A percentile compares a stretch with the other conserved stretches of the same genome.
Evolutionary conservation across 495 filamentous ascomycete species (phyloP).

Genomic region (Hypoxylon lienhwacheense): DNA sequence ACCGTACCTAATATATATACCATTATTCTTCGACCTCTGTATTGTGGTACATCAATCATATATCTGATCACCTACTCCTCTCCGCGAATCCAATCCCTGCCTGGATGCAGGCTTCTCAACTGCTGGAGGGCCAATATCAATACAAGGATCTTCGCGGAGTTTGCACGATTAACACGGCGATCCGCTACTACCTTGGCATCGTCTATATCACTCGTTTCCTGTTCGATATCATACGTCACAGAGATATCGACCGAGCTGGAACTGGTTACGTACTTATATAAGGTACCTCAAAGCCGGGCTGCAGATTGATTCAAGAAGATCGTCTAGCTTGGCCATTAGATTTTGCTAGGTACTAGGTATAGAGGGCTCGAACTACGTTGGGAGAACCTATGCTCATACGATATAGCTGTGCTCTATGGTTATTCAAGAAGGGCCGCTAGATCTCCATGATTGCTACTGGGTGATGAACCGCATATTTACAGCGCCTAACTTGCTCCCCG

Average conservation of each 20-base stretch:
- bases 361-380: background rate
- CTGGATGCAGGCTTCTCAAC: constrained; percentile 5
- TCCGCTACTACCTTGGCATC: constrained; percentile 13
- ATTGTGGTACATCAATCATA: constrained; percentile 1
- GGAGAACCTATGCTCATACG: background rate
- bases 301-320: background rate
- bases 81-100: constrained; percentile 14
- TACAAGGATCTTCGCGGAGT: constrained; percentile 14
- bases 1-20: no score
- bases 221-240: constrained; percentile 12
- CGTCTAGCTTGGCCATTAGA: background rate
- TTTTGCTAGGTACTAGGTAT: no score
- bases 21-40: constrained; percentile 6
- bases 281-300: background rate
- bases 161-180: constrained; percentile 1
- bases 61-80: constrained; percentile 8
- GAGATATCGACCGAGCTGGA: no score
- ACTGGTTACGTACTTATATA: no score
- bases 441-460: background rate
- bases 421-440: background rate
- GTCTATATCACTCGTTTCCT: constrained; percentile 1
- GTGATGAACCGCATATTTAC: constrained; percentile 15
- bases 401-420: background rate
- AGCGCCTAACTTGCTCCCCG: background rate
- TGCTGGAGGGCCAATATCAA: constrained; percentile 9